Evolutionary conservation across 2,329 filamentous ascomycete species (phyloP).

Genomic region (Gliomastix tumulicola): DNA sequence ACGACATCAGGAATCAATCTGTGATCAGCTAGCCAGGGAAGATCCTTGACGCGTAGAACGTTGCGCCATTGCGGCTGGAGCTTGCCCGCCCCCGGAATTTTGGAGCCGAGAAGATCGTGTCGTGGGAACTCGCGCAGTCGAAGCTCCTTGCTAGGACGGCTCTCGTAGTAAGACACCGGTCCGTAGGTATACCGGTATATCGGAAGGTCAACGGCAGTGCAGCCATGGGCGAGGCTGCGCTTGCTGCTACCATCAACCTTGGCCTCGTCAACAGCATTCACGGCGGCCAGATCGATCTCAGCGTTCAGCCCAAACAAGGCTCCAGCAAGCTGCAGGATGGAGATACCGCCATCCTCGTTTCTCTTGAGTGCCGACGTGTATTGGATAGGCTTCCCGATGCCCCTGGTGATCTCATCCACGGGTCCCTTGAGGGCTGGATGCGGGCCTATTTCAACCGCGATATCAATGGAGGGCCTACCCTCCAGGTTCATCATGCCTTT

Average conservation of each 20-base stretch:
- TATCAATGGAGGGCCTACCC: too few relatives aligned
- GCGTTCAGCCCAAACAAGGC: constrained; percentile 2
- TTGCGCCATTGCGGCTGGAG: constrained; percentile 5
- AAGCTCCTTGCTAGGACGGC: constrained; percentile 16
- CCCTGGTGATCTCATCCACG: not conserved
- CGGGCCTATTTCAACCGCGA: not conserved
- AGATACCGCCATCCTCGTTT: not conserved
- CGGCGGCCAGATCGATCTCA: constrained; percentile 1
- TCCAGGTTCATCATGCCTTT: too few relatives aligned
- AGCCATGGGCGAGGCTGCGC: not conserved
- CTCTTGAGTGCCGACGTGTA: not conserved
- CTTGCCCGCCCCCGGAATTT: constrained; percentile 18
- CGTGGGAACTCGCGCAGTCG: constrained; percentile 31
- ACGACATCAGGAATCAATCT: constrained; percentile 26
- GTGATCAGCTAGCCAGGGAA: constrained; percentile 34
- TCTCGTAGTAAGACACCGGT: constrained; percentile 5
- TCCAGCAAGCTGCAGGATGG: constrained; percentile 4
- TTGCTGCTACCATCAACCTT: not conserved
- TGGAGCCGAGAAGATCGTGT: constrained; percentile 34
- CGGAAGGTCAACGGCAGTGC: constrained; percentile 2
- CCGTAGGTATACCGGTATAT: constrained; percentile 14
- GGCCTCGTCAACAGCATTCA: not conserved
- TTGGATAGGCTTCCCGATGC: not conserved
- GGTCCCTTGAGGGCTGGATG: not conserved
- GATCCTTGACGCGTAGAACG: constrained; percentile 3